These are phyloP conservation scores for Heritiera fomes DNA, from an alignment of 345 rosid genomes.

Conservation along the genomic window DNA sequence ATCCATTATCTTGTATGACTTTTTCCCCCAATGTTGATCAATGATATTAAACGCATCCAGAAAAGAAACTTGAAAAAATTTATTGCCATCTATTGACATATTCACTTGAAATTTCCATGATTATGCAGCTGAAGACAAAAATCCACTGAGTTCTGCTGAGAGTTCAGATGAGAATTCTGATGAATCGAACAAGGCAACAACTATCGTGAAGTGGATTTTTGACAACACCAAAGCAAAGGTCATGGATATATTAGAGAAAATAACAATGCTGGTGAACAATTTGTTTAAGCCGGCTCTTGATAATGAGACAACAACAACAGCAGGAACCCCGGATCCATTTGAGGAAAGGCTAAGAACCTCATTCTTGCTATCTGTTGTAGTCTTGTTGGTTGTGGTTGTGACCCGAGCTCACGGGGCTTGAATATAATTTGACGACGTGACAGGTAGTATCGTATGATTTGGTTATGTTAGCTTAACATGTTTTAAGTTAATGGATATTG, in stretches of 20 bases:
- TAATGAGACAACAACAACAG: neutral
- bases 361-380: constrained; percentile 64
- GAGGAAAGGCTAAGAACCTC: constrained; percentile 68
- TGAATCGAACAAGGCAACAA: constrained; percentile 28
- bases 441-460: constrained; percentile 11
- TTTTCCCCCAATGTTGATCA: neutral
- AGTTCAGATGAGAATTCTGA: constrained; percentile 40
- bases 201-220: constrained; percentile 40
- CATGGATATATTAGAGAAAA: constrained; percentile 34
- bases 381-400: constrained; percentile 70
- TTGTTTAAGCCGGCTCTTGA: constrained; percentile 27
- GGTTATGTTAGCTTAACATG: neutral
- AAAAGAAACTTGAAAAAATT: neutral
- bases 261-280: constrained; percentile 34
- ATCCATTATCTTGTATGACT: neutral
- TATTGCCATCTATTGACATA: neutral
- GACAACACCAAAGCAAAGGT: constrained; percentile 37
- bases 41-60: neutral
- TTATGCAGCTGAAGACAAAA: constrained; percentile 36
- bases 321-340: constrained; percentile 28
- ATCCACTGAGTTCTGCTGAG: constrained; percentile 31
- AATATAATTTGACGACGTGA: constrained; percentile 62
- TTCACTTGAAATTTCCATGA: neutral
- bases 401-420: constrained; percentile 53
- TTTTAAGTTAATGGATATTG: neutral